These are phyloP conservation scores for Euphorbia corollata DNA, from an alignment of 441 rosid genomes.

Conservation along the genomic window DNA sequence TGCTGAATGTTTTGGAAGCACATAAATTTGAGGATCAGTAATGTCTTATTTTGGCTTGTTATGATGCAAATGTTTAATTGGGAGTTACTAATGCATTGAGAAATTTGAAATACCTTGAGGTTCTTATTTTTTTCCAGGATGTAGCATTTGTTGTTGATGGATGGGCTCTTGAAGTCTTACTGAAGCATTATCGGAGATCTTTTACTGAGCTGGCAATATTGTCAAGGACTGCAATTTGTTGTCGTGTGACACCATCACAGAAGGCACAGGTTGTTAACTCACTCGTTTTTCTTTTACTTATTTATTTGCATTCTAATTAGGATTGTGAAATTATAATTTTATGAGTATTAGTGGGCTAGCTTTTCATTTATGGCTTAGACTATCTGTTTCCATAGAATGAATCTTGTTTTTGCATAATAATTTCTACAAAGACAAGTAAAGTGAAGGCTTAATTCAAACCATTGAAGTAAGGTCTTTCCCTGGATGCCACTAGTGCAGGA, in stretches of 20 bases:
- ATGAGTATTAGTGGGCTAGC: not conserved
- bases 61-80: too few relatives aligned
- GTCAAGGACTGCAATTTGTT: constrained; percentile 97
- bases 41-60: too few relatives aligned
- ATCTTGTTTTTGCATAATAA: too few relatives aligned
- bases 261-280: constrained; percentile 76
- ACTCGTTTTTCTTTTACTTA: constrained; percentile 16
- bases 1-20: not conserved
- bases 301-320: constrained; percentile 6
- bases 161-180: constrained; percentile 95
- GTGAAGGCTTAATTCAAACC: not conserved
- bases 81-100: too few relatives aligned
- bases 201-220: constrained; percentile 91
- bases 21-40: not conserved
- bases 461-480: not conserved
- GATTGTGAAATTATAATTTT: constrained; percentile 1
- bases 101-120: too few relatives aligned
- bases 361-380: not conserved
- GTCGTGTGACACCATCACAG: constrained; percentile 97
- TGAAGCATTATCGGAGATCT: constrained; percentile 70
- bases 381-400: not conserved
- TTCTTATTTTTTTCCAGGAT: constrained; percentile 37
- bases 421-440: not conserved
- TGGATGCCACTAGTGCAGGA: not conserved
- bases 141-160: constrained; percentile 97